These are phyloP conservation scores for Cyclostephanos tholiformis DNA, from an alignment of 108 stramenopile species.

Conservation along the genomic window DNA sequence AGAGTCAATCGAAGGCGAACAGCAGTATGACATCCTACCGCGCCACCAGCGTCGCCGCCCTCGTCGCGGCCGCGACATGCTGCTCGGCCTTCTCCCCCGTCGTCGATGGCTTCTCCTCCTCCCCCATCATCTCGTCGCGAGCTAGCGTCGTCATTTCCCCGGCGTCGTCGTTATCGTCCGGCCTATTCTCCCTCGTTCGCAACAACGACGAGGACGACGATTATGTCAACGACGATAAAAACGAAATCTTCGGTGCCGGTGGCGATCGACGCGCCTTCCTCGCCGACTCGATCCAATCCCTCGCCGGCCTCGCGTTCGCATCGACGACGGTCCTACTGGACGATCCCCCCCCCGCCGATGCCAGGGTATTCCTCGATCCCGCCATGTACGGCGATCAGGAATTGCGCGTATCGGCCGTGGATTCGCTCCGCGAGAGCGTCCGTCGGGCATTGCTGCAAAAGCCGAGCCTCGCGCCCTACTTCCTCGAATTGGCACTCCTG, in stretches of 20 bases:
- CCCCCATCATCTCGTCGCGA: not conserved
- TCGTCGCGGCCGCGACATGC: not conserved
- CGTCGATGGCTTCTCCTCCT: not conserved
- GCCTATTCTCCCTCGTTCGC: constrained; percentile 15
- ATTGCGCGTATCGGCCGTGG: constrained; percentile 79
- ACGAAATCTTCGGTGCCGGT: not conserved
- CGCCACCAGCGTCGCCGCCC: constrained; percentile 5
- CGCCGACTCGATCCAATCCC: constrained; percentile 18
- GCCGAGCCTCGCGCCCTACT: constrained; percentile 68
- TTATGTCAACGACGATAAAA: not conserved
- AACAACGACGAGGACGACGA: not conserved
- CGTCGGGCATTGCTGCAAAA: constrained; percentile 80
- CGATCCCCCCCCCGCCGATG: constrained; percentile 55
- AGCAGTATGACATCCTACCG: constrained; percentile 23
- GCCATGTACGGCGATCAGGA: constrained; percentile 93
- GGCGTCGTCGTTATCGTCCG: no score
- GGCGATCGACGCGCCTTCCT: constrained; percentile 53
- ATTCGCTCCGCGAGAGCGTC: constrained; percentile 71
- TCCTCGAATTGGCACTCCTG: constrained; percentile 72
- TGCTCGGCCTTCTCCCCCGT: not conserved
- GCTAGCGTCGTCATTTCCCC: not conserved
- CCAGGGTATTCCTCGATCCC: constrained; percentile 85
- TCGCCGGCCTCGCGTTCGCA: constrained; percentile 21
- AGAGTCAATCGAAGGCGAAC: no score
- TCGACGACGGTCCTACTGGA: not conserved